These are phyloP conservation scores for Hypholoma fasciculare DNA, from an alignment of 768 basidiomycete genomes.

Conservation along the genomic window DNA sequence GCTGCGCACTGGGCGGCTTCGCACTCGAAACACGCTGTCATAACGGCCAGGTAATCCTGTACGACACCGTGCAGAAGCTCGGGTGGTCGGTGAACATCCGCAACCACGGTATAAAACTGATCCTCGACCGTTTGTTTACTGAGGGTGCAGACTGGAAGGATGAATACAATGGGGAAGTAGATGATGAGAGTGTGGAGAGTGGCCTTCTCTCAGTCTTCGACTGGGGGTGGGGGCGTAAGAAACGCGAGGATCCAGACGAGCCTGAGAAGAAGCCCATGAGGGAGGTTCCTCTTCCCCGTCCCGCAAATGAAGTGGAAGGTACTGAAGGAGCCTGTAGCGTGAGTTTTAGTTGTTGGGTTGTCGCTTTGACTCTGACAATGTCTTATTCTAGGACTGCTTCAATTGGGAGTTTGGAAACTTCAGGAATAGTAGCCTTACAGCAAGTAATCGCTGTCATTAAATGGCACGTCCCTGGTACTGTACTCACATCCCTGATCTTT, in stretches of 20 bases:
- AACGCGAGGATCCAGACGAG: constrained; percentile 8
- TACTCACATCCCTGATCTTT: background rate
- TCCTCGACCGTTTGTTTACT: constrained; percentile 51
- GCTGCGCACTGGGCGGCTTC: constrained; percentile 63
- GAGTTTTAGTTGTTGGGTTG: constrained; percentile 23
- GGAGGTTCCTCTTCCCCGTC: constrained; percentile 28
- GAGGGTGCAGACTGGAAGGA: constrained; percentile 24
- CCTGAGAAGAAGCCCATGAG: constrained; percentile 13
- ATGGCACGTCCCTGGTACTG: background rate
- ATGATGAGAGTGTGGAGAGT: constrained; percentile 6
- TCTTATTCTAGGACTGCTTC: constrained; percentile 59
- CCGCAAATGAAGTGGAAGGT: constrained; percentile 48
- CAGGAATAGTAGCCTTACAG: constrained; percentile 11
- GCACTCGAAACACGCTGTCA: constrained; percentile 91
- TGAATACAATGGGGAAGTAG: constrained; percentile 19
- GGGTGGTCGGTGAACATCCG: constrained; percentile 79
- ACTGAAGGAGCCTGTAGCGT: constrained; percentile 60
- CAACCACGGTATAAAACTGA: constrained; percentile 67
- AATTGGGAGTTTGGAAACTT: constrained; percentile 62
- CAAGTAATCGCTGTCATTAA: constrained; percentile 1
- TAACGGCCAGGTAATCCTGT: constrained; percentile 76
- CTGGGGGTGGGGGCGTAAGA: constrained; percentile 23
- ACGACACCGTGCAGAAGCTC: constrained; percentile 82
- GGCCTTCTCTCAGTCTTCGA: constrained; percentile 5
- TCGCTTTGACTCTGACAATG: background rate